Conservation (phyloP, 2,329 filamentous ascomycete species). For the Pyrenochaeta sp. region DNA sequence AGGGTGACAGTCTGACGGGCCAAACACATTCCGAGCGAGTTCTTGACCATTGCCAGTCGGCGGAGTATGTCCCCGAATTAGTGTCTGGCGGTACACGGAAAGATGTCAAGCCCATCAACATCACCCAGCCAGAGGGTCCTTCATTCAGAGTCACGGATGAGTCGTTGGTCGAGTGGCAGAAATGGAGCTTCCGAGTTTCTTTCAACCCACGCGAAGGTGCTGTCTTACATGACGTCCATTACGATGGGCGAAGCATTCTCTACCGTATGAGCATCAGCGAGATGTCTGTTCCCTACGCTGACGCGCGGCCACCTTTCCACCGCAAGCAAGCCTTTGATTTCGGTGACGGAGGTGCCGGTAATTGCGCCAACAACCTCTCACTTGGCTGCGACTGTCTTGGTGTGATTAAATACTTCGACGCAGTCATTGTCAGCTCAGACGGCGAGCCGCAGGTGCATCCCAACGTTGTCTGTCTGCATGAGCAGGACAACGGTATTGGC, state of each 20-base stretch:
- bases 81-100: slow-evolving; percentile 49
- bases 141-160: slow-evolving; percentile 67
- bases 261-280: slow-evolving; percentile 74
- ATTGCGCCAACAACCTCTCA: slow-evolving; percentile 71
- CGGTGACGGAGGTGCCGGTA: slow-evolving; percentile 73
- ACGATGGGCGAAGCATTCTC: slow-evolving; percentile 70
- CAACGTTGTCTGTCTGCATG: slow-evolving; percentile 60
- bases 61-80: slow-evolving; percentile 60
- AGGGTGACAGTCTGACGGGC: slow-evolving; percentile 46
- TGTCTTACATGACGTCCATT: slow-evolving; percentile 75
- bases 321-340: slow-evolving; percentile 78
- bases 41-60: slow-evolving; percentile 59
- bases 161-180: slow-evolving; percentile 57
- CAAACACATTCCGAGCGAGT: slow-evolving; percentile 51
- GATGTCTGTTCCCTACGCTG: slow-evolving; percentile 73
- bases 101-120: slow-evolving; percentile 72
- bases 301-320: slow-evolving; percentile 70
- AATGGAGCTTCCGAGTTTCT: slow-evolving; percentile 54
- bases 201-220: slow-evolving; percentile 64
- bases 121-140: slow-evolving; percentile 74
- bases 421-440: slow-evolving; percentile 61
- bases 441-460: slow-evolving; percentile 63
- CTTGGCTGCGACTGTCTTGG: slow-evolving; percentile 76
- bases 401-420: slow-evolving; percentile 71
- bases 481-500: slow-evolving; percentile 63